Base-by-base conservation (phyloP, 2,329 filamentous ascomycete genomes). In the Fusarium sp. region DNA sequence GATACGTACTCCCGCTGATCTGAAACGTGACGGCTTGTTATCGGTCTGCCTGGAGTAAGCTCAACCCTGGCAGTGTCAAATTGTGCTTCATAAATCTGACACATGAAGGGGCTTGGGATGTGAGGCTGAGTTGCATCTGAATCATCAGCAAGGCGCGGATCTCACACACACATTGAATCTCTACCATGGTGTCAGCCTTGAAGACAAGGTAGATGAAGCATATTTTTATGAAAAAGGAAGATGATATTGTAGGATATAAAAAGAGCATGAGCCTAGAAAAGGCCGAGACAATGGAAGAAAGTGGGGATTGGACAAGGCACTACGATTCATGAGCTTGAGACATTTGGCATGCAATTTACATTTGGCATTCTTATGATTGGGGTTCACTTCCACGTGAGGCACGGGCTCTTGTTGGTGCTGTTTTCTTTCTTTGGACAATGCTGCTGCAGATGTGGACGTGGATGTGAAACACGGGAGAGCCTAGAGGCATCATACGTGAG, bases 51-150 rank as follows among this genome's bases (percentile, higher is more conserved):
- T 68, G 50, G 54, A 71, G 63, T 56, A 54, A 52, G 60, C 60
- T 32, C 25, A 20, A 63, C 54, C 60, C 60, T 45, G 68, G 52
- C 37, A 61, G 39, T 57, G 63, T 73, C 61, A 58, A 34, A 66
- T 73, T 68, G 57, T 32, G 56, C 66, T 75, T 74, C 59, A 52
- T 70, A n/a, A 59, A 73, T 59, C 34, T 63, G 72, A 70, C 23
- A 62, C 72, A 75, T 59, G 68, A 59, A 30, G 54, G 32, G 59
- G 54, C 48, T 54, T 68, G 54, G 43, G 68, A 34, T 27, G 18
- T 32, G 54, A 54, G 65, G 72, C 65, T 60, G 62, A 64, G 59
- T 54, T 56, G 39, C 20, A 54, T 41, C n/a, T 60, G 45, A 23
- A 60, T 57, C 35, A 65, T 66, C 64, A 70, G 60, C 50, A 20